Base-by-base conservation (phyloP, 345 rosid genomes). In the Ceriops decandra region DNA sequence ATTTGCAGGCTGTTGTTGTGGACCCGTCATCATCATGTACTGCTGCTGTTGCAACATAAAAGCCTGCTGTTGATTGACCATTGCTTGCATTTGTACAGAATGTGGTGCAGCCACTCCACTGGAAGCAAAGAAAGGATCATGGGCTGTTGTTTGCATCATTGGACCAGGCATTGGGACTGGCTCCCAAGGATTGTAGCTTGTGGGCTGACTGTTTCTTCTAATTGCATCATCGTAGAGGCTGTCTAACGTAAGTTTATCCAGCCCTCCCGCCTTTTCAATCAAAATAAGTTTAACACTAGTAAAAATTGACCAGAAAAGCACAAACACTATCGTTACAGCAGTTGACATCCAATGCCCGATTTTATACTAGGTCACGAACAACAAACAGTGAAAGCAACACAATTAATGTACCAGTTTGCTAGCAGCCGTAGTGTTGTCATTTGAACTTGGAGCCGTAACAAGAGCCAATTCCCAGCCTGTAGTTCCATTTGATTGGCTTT, bases 401-500 rank as follows among this genome's bases (percentile, higher is more conserved):
- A 15, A 20, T 26, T 42, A 31, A 73, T 74, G 64, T 36, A 82
- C 85, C 80, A 65, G 8, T 60, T 74, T 58, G 66, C 66, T 71
- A n/a, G 24, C 69, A 2, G 68, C 28, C 20, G 17, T 57, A 5
- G 78, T 70, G 51, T 49, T 42, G 21, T 36, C 79, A 68, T 64
- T 62, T n/a, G 78, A 75, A 59, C 69, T 68, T 31, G 76, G 73
- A 60, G 70, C 76, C 67, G 69, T n/a, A 38, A 76, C 80, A 57
- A 76, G 85, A 60, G 67, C 81, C 22, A 71, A 68, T 78, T 82
- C 79, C 85, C 81, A 79, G 46, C 74, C 35, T 27, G 78, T 36
- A 32, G 67, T 19, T 68, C 84, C 88, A 76, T 79, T 82, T 35
- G 75, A 69, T 66, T 71, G 85, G 53, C 63, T 26, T 22, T 76